Evolutionary conservation across 805 yeast species (phyloP).

Genomic region (Starmerella floricola): DNA sequence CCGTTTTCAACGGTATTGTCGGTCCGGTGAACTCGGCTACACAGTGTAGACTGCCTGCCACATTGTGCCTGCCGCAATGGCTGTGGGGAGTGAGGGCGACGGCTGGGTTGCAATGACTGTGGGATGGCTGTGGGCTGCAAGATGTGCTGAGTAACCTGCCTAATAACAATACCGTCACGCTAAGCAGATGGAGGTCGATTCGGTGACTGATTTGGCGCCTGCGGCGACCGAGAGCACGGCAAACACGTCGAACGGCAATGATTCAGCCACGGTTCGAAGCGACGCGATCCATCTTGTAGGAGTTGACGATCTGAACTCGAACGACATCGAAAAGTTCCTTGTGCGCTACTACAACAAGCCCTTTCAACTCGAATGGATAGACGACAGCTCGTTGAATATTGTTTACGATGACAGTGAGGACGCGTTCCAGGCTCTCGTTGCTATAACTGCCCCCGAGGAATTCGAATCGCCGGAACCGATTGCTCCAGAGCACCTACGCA

Average conservation of each 20-base stretch:
- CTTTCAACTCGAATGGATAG: constrained; percentile 47
- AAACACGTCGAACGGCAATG: background rate
- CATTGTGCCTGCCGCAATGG: too few relatives aligned
- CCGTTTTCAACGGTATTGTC: too few relatives aligned
- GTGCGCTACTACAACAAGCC: constrained; percentile 33
- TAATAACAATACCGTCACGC: background rate
- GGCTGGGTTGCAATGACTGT: too few relatives aligned
- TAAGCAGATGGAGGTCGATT: constrained; percentile 1
- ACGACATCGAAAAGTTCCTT: constrained; percentile 46
- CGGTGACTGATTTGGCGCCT: background rate
- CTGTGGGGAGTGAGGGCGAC: too few relatives aligned
- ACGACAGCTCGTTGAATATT: constrained; percentile 48
- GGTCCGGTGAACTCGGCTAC: too few relatives aligned
- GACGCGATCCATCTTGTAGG: constrained; percentile 44
- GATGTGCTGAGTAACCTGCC: constrained; percentile 1
- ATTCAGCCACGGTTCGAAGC: constrained; percentile 28
- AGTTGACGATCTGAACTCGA: constrained; percentile 51
- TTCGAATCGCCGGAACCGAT: constrained; percentile 20
- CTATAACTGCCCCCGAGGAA: constrained; percentile 29
- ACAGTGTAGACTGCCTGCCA: too few relatives aligned
- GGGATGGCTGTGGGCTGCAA: too few relatives aligned
- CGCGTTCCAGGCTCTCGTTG: constrained; percentile 32
- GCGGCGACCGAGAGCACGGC: background rate
- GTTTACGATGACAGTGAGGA: constrained; percentile 37
- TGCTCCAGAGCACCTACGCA: constrained; percentile 20